Conservation (phyloP, 1,284 basidiomycete species). For the Violaceomyces palustris region DNA sequence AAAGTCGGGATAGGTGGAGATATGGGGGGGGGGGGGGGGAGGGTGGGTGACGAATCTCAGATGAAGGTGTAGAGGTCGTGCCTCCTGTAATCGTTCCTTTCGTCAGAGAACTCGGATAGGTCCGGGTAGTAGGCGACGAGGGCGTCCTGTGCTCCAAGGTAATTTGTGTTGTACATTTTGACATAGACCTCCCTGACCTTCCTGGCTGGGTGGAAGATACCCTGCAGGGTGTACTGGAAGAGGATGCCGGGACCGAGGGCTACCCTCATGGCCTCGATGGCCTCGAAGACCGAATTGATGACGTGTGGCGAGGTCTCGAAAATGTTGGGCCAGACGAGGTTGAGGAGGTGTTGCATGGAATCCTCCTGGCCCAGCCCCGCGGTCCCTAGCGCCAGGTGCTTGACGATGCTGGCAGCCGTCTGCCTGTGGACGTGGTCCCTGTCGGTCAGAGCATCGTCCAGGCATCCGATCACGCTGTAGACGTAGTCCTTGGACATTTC, state of each 20-base stretch:
- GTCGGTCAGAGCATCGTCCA: constrained; percentile 96
- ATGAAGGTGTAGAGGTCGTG: constrained; percentile 39
- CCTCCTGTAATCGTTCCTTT: constrained; percentile 43
- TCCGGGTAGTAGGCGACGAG: constrained; percentile 88
- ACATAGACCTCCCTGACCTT: constrained; percentile 86
- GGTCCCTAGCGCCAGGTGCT: constrained; percentile 93
- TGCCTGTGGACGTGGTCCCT: constrained; percentile 97
- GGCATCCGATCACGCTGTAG: constrained; percentile 92
- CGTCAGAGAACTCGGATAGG: constrained; percentile 42
- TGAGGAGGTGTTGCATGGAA: constrained; percentile 94
- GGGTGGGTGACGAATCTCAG: too few relatives aligned
- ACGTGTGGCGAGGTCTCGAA: constrained; percentile 98
- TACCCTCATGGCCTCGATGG: constrained; percentile 92
- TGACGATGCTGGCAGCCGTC: constrained; percentile 97
- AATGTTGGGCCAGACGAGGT: constrained; percentile 97
- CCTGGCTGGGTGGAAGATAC: constrained; percentile 66
- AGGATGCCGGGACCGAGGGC: constrained; percentile 89
- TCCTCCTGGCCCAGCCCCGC: constrained; percentile 97
- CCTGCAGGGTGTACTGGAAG: constrained; percentile 65
- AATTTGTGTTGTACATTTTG: constrained; percentile 66
- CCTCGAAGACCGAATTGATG: constrained; percentile 69
- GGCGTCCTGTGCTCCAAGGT: constrained; percentile 80
- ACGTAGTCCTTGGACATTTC: constrained; percentile 98
- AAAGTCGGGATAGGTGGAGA: too few relatives aligned
- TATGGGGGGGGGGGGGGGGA: too few relatives aligned